Conservation (phyloP, 345 rosid species). For the Eucalyptus viminalis region DNA sequence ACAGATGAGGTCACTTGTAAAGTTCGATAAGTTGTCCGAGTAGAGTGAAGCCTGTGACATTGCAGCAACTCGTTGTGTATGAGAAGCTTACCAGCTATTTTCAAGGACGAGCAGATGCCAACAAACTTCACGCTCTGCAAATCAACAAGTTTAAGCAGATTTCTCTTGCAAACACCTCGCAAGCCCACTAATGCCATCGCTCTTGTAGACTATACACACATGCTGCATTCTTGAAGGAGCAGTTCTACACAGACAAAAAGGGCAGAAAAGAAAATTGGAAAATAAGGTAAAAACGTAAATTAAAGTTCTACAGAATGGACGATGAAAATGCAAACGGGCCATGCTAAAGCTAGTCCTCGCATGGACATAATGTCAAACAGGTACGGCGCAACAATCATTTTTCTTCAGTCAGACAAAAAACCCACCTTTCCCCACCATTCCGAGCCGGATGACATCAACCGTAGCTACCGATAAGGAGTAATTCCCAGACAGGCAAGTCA, state of each 20-base stretch:
- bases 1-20: background rate
- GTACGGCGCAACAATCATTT: background rate
- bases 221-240: background rate
- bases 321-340: background rate
- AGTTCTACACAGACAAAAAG: background rate
- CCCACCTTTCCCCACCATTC: background rate
- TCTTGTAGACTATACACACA: background rate
- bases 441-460: background rate
- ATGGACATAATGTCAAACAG: slow-evolving; percentile 4
- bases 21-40: background rate
- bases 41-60: background rate
- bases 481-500: background rate
- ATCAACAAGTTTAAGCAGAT: background rate
- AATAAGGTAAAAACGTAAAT: background rate
- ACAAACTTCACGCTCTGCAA: background rate
- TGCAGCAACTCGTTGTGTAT: background rate
- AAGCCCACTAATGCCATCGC: slow-evolving; percentile 1
- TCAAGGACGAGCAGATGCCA: background rate
- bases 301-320: background rate
- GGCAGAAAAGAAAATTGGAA: background rate
- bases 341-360: background rate
- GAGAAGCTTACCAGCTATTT: background rate
- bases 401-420: background rate
- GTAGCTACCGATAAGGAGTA: background rate
- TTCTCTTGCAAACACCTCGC: background rate